Percentiles rank a stretch among this genome's conserved stretches.
phyloP scores from a whole-genome alignment of 129 eudicot genomes.

The Flaveria linearis region DNA sequence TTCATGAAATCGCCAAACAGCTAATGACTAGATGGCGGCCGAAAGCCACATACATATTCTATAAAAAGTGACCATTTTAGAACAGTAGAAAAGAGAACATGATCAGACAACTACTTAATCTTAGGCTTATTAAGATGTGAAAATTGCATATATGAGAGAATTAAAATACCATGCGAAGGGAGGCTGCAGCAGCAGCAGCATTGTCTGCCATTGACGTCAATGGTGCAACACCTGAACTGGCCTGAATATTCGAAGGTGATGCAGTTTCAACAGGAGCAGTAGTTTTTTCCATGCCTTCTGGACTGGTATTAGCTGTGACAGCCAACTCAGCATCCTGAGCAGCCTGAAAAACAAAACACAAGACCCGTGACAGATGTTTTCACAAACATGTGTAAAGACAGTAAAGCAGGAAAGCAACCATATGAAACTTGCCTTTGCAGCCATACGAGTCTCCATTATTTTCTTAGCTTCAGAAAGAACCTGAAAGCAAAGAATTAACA shows the following conservation, averaged over 20 bases:
- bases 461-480: conserved; percentile 91
- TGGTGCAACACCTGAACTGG: conserved; percentile 47
- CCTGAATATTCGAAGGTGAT: conserved; percentile 59
- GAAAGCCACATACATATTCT: background rate
- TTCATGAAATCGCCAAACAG: too few relatives aligned
- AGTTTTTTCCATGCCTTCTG: conserved; percentile 53
- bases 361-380: conserved; percentile 10
- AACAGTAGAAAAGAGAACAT: too few relatives aligned
- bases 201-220: conserved; percentile 58
- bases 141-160: background rate
- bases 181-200: conserved; percentile 75
- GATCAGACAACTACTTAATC: background rate
- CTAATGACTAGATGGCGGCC: background rate
- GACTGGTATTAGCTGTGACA: conserved; percentile 43
- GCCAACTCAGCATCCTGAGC: conserved; percentile 60
- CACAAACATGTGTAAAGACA: background rate
- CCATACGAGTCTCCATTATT: conserved; percentile 74
- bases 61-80: too few relatives aligned
- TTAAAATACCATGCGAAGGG: conserved; percentile 76
- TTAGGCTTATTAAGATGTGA: background rate
- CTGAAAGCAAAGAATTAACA: conserved; percentile 36
- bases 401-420: conserved; percentile 1
- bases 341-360: conserved; percentile 49
- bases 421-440: conserved; percentile 68
- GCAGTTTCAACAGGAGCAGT: conserved; percentile 45